Evolutionary conservation across 1,284 basidiomycete species (phyloP).

Genomic region (Fomitopsis schrenkii): DNA sequence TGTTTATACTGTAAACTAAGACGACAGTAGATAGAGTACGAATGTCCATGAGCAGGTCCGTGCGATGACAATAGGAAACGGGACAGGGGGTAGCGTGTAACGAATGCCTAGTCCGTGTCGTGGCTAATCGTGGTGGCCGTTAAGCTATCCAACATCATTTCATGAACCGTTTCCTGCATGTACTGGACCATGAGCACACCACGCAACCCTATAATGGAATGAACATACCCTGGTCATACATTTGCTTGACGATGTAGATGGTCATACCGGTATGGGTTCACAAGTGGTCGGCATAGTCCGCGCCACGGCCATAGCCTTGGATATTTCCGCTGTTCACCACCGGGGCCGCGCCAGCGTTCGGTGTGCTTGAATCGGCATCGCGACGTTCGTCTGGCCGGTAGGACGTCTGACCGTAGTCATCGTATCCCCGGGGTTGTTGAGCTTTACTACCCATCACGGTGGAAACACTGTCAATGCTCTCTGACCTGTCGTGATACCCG

Average conservation of each 20-base stretch:
- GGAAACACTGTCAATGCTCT: constrained; percentile 53
- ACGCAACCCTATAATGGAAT: too few relatives aligned
- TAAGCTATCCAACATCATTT: background rate
- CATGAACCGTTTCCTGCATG: background rate
- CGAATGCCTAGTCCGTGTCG: background rate
- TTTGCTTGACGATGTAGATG: background rate
- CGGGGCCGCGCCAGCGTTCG: constrained; percentile 42
- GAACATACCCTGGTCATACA: background rate
- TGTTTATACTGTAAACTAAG: constrained; percentile 1
- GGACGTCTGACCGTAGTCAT: constrained; percentile 28
- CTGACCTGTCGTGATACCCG: constrained; percentile 30
- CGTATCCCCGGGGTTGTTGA: constrained; percentile 39
- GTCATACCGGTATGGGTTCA: constrained; percentile 52
- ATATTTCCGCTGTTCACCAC: constrained; percentile 23
- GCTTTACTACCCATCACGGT: constrained; percentile 50
- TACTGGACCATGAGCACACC: constrained; percentile 14
- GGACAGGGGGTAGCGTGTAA: background rate
- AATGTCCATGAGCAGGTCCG: constrained; percentile 51
- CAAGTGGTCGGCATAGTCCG: constrained; percentile 36
- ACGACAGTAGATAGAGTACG: constrained; percentile 13
- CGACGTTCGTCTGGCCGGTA: constrained; percentile 25
- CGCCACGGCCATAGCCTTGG: constrained; percentile 17
- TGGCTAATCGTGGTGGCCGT: background rate
- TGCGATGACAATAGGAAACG: constrained; percentile 35
- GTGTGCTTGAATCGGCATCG: constrained; percentile 34